Conservation (phyloP, 1,284 basidiomycete genomes). For the Tausonia pullulans region DNA sequence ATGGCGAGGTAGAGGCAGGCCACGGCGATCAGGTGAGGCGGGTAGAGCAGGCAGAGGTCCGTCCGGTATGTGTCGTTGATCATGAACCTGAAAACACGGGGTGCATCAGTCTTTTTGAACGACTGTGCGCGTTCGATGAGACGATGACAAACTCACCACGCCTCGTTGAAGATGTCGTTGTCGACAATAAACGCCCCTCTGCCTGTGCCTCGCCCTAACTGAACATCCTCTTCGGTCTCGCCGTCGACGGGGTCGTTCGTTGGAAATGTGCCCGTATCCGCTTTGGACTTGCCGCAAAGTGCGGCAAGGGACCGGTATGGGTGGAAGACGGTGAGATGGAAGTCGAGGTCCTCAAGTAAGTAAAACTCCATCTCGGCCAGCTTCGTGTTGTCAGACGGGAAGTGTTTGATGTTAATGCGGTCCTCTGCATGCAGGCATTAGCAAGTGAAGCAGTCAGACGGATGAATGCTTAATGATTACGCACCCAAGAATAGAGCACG, state of each 20-base stretch:
- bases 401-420: conserved; percentile 58
- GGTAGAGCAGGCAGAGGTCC: conserved; percentile 78
- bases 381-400: conserved; percentile 76
- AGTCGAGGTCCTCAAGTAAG: conserved; percentile 89
- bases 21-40: conserved; percentile 87
- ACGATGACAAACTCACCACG: conserved; percentile 32
- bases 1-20: conserved; percentile 80
- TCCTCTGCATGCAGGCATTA: conserved; percentile 1
- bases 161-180: conserved; percentile 39
- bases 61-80: conserved; percentile 94
- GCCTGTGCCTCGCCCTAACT: conserved; percentile 30
- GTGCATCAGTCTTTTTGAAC: too few species aligned
- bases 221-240: conserved; percentile 27
- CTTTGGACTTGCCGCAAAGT: conserved; percentile 47
- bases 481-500: conserved; percentile 62
- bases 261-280: conserved; percentile 30
- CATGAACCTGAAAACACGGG: conserved; percentile 55
- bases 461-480: conserved; percentile 27
- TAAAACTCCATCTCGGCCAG: conserved; percentile 99
- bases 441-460: background rate
- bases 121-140: too few species aligned
- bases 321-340: conserved; percentile 86
- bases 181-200: conserved; percentile 38
- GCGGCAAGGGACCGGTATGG: conserved; percentile 79
- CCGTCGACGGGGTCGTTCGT: conserved; percentile 35